phyloP scores from a whole-genome alignment of 345 rosid genomes.

The Camelina sativa region DNA sequence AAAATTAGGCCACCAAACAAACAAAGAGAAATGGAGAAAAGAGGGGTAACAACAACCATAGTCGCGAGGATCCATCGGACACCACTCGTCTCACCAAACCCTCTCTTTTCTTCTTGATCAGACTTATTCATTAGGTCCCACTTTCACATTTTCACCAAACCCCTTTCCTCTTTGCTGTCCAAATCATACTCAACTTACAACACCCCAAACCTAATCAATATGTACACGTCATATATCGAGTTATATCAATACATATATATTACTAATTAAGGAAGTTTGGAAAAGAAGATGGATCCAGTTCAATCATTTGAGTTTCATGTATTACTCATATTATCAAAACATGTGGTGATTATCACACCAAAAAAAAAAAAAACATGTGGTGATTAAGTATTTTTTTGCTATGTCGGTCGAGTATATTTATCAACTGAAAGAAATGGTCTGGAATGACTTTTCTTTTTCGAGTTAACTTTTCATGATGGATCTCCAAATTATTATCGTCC shows the following conservation, averaged over 20 bases:
- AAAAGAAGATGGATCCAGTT: conserved; percentile 4
- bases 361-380: not conserved
- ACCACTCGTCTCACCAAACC: conserved; percentile 51
- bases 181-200: conserved; percentile 27
- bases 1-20: conserved; percentile 47
- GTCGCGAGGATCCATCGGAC: conserved; percentile 37
- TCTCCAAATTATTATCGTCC: not conserved
- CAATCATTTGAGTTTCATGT: conserved; percentile 11
- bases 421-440: not conserved
- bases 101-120: conserved; percentile 24
- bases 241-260: not conserved
- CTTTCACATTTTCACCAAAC: conserved; percentile 37
- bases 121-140: conserved; percentile 31
- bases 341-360: not conserved
- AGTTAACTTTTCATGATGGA: not conserved
- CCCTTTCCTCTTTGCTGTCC: conserved; percentile 38
- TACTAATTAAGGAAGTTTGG: conserved; percentile 6
- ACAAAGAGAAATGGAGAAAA: conserved; percentile 31
- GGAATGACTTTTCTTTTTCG: not conserved
- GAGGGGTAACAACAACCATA: conserved; percentile 34
- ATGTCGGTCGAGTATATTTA: not conserved
- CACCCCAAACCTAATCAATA: conserved; percentile 33
- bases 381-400: not conserved
- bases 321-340: not conserved
- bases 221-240: conserved; percentile 14